Evolutionary conservation across 2,329 filamentous ascomycete genomes (phyloP).

Genomic region (Aspergillus sp.): DNA sequence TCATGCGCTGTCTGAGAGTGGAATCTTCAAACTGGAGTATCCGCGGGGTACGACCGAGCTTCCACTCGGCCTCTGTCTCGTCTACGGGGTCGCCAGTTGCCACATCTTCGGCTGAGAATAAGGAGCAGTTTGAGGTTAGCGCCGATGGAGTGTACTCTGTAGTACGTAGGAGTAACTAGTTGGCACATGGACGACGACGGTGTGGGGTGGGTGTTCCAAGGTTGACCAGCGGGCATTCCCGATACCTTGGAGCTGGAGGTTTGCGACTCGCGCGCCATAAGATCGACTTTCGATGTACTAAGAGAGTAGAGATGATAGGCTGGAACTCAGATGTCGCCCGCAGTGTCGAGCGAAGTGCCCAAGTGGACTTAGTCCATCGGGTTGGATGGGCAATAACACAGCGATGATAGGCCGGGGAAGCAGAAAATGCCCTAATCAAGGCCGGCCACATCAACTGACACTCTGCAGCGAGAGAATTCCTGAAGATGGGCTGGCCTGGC

Average conservation of each 20-base stretch:
- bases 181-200: no score
- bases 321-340: background rate
- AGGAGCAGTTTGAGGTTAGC: background rate
- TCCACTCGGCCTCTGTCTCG: background rate
- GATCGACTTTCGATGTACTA: background rate
- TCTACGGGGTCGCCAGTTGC: background rate
- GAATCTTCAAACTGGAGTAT: background rate
- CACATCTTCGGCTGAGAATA: background rate
- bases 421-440: conserved; percentile 6
- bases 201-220: background rate
- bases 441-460: conserved; percentile 10
- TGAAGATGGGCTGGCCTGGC: background rate
- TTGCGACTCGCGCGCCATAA: background rate
- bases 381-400: background rate
- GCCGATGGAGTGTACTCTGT: no score
- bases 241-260: background rate
- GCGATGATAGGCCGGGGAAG: background rate
- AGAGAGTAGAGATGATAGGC: background rate
- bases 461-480: background rate
- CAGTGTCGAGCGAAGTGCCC: background rate
- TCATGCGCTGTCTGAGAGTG: background rate
- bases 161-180: no score
- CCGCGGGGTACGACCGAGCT: background rate
- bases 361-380: background rate
- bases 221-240: conserved; percentile 1